Conservation (phyloP, 306 rosid species). For the Canavalia gladiata region DNA sequence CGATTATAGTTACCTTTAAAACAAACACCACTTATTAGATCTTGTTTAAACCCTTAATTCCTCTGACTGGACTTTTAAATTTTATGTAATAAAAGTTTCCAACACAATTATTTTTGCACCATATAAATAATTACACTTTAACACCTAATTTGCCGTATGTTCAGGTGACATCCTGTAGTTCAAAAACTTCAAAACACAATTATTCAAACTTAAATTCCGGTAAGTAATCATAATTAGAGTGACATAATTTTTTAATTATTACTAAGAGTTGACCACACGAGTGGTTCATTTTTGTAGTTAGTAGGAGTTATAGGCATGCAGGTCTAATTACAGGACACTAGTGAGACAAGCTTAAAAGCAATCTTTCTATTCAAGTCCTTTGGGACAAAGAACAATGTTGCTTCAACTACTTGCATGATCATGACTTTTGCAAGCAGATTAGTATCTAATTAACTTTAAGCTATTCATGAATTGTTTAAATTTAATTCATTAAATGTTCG, state of each 20-base stretch:
- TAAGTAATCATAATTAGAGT: slow-evolving; percentile 41
- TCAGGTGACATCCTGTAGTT: slow-evolving; percentile 57
- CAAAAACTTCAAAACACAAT: slow-evolving; percentile 57
- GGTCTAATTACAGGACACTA: slow-evolving; percentile 41
- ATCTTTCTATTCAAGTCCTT: slow-evolving; percentile 35
- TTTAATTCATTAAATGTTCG: too few relatives aligned
- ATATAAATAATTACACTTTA: not conserved
- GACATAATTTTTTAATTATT: not conserved
- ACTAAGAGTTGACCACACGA: not conserved
- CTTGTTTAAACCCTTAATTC: too few relatives aligned
- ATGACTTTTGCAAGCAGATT: not conserved
- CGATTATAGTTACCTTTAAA: too few relatives aligned
- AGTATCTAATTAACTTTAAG: too few relatives aligned
- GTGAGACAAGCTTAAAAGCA: slow-evolving; percentile 47
- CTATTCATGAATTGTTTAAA: not conserved
- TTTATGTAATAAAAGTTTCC: too few relatives aligned
- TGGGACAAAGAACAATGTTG: slow-evolving; percentile 42
- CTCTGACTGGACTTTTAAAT: too few relatives aligned
- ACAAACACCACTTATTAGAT: too few relatives aligned
- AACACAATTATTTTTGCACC: too few relatives aligned
- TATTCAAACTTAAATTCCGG: slow-evolving; percentile 45
- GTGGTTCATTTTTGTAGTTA: too few relatives aligned
- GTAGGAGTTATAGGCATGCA: slow-evolving; percentile 29
- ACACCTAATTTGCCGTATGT: slow-evolving; percentile 57
- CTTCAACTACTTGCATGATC: slow-evolving; percentile 42